Evolutionary conservation across 805 yeast genomes (phyloP).

Genomic region (Wickerhamiella nectarea): DNA sequence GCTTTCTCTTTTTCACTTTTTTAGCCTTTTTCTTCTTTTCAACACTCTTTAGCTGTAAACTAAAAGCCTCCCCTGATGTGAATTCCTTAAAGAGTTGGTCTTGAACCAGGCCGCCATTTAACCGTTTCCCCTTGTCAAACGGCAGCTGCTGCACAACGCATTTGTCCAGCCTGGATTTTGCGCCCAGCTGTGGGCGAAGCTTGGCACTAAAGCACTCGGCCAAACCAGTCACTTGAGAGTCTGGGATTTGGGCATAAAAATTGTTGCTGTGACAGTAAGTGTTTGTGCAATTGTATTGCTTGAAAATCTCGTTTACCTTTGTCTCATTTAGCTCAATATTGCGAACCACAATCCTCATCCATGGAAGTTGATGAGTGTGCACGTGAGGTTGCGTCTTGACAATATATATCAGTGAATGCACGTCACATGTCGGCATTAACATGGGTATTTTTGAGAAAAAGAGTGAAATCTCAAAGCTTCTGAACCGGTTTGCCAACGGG

Average conservation of each 20-base stretch:
- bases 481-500: constrained; percentile 4
- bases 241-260: background rate
- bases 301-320: background rate
- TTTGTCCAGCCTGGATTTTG: background rate
- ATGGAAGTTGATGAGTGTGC: background rate
- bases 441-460: constrained; percentile 4
- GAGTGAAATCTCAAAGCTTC: constrained; percentile 4
- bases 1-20: background rate
- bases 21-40: background rate
- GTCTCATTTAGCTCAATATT: background rate
- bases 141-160: constrained; percentile 1
- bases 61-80: background rate
- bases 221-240: background rate
- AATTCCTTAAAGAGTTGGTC: background rate
- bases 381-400: background rate
- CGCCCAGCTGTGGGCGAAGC: background rate
- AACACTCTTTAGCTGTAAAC: background rate
- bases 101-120: background rate
- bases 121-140: background rate
- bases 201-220: background rate
- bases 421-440: too few species aligned
- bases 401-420: background rate
- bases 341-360: constrained; percentile 6
- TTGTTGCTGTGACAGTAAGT: background rate
- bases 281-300: background rate